Base-by-base conservation (phyloP, 176 grass and related monocot genomes). In the Tillandsia fasciculata region DNA sequence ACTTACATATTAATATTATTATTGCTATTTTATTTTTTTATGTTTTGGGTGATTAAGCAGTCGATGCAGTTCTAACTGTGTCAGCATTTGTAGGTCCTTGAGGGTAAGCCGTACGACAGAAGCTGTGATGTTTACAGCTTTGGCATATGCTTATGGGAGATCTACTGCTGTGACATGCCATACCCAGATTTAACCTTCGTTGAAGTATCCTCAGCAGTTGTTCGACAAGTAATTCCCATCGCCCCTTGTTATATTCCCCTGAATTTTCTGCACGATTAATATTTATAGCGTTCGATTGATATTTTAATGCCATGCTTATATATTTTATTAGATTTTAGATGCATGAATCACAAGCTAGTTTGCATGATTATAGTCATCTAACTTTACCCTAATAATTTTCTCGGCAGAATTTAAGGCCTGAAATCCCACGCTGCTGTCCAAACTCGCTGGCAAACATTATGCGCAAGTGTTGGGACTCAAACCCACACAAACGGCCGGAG, bases 91-190 rank as follows among this genome's bases (percentile, higher is more conserved):
- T 48, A 83, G 81, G 82, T 84, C 66, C 86, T 97, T 49, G 81
- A 91, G 8, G 86, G 89, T 10, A 84, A 80, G 29, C 82, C 84
- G 1, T 97, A 97, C 65, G 77, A 92, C 74, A 87, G 85, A 71
- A 97, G 80, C 78, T 97, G 89, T 15, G 89, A 97, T 51, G 89
- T 97, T 9, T 97, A 97, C 71, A 97, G 89, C 78, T 97, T 90
- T 63, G 83, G 83, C 13, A 78, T 97, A 71, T 79, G 87, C 42
- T 78, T 97, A 2, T 97, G 93, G 93, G 89, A 97, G 73, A 90
- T 84, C 54, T 97, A 90, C 79, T 97, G 93, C 73, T 97, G 93
- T 68, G 76, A 87, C 67, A 81, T 97, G 86, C 88, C 89, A 1
- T 97, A 97, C 64, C 70, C 73, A n/a, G 83, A 90, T 77, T 69